These are phyloP conservation scores for Streptanthus diversifolius DNA, from an alignment of 345 rosid genomes.

Conservation along the genomic window DNA sequence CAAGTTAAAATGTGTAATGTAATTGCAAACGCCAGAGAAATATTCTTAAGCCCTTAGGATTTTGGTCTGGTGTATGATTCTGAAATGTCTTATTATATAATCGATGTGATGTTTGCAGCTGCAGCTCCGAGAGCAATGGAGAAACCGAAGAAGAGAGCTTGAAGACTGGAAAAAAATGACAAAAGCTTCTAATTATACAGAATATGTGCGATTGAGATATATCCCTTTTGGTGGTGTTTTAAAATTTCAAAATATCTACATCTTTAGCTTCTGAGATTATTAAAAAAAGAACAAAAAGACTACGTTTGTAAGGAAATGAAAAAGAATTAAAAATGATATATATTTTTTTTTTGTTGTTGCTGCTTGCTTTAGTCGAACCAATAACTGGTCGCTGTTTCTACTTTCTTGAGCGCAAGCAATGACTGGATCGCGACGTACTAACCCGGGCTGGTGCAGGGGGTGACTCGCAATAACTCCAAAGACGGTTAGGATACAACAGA, in stretches of 20 bases:
- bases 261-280: slow-evolving; percentile 17
- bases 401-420: too few relatives aligned
- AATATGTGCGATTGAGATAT: slow-evolving; percentile 22
- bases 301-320: slow-evolving; percentile 29
- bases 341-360: slow-evolving; percentile 1
- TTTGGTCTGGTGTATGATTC: background rate
- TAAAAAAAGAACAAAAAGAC: background rate
- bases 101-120: slow-evolving; percentile 21
- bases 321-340: slow-evolving; percentile 22
- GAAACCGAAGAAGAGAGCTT: slow-evolving; percentile 36
- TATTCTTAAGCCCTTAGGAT: background rate
- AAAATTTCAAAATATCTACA: slow-evolving; percentile 10
- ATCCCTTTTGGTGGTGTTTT: slow-evolving; percentile 26
- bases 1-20: background rate
- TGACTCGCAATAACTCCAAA: too few relatives aligned
- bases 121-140: slow-evolving; percentile 38
- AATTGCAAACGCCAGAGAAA: background rate
- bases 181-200: slow-evolving; percentile 31
- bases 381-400: slow-evolving; percentile 18
- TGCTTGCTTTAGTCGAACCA: slow-evolving; percentile 19
- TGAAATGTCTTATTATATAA: background rate
- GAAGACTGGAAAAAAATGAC: slow-evolving; percentile 12
- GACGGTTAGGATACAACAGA: too few relatives aligned
- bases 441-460: too few relatives aligned
- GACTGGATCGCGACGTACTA: too few relatives aligned